Evolutionary conservation across 2,329 filamentous ascomycete genomes (phyloP).

Genomic region (Fusarium napiforme): DNA sequence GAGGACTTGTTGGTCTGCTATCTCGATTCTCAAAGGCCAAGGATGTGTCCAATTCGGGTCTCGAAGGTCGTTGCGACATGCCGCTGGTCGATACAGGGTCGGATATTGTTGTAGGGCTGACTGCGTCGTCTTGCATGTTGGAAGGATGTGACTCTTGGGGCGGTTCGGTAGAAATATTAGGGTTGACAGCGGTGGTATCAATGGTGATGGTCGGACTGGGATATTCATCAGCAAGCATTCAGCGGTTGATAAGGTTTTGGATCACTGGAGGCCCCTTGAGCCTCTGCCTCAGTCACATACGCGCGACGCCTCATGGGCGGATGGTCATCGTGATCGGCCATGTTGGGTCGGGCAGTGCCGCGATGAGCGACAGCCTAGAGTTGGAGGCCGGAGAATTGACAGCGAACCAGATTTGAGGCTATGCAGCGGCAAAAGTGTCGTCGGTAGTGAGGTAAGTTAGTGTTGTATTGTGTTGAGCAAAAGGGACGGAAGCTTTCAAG

Average conservation of each 20-base stretch:
- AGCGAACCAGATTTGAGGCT: slow-evolving; percentile 32
- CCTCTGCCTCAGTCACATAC: slow-evolving; percentile 34
- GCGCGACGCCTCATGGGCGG: slow-evolving; percentile 43
- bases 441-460: slow-evolving; percentile 9
- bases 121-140: slow-evolving; percentile 53
- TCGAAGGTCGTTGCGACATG: slow-evolving; percentile 38
- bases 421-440: slow-evolving; percentile 33
- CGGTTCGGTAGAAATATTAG: slow-evolving; percentile 46
- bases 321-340: slow-evolving; percentile 39
- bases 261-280: slow-evolving; percentile 23
- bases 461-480: slow-evolving; percentile 23
- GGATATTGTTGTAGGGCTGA: slow-evolving; percentile 53
- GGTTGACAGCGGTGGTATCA: slow-evolving; percentile 58
- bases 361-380: slow-evolving; percentile 20
- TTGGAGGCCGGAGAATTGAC: slow-evolving; percentile 7
- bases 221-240: slow-evolving; percentile 30
- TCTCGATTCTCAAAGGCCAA: slow-evolving; percentile 73
- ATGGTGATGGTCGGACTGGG: slow-evolving; percentile 65
- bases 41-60: slow-evolving; percentile 62
- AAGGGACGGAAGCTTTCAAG: slow-evolving; percentile 34
- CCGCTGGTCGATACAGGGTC: slow-evolving; percentile 47
- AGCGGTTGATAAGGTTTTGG: slow-evolving; percentile 14
- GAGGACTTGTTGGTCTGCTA: slow-evolving; percentile 75
- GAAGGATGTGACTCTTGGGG: slow-evolving; percentile 41
- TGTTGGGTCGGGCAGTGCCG: slow-evolving; percentile 28